Percentiles rank a stretch among this genome's conserved stretches.
phyloP scores from a whole-genome alignment of 2,329 filamentous ascomycete genomes.

The Fusarium caatingaense region DNA sequence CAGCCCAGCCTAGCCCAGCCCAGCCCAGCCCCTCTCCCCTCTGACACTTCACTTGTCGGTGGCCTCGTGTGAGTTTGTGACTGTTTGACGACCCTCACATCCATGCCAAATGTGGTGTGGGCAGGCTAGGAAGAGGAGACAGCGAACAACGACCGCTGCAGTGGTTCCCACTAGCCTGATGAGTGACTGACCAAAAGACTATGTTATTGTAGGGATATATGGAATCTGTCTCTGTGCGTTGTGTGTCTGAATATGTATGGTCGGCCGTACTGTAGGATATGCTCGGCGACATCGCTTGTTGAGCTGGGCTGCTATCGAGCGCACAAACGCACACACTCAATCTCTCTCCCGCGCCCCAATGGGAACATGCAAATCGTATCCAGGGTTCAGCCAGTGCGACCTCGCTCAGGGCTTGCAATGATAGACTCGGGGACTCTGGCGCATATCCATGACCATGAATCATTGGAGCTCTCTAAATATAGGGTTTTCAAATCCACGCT shows the following conservation, averaged over 20 bases:
- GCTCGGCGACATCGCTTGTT: conserved; percentile 37
- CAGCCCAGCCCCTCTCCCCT: conserved; percentile 40
- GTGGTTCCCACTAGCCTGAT: conserved; percentile 35
- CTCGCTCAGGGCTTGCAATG: conserved; percentile 34
- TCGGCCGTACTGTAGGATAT: conserved; percentile 18
- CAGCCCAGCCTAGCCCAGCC: conserved; percentile 27
- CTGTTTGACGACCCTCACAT: conserved; percentile 39
- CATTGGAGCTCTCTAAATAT: conserved; percentile 4
- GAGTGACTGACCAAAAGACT: conserved; percentile 6
- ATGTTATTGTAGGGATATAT: neutral
- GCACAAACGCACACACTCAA: conserved; percentile 34
- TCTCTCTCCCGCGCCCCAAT: conserved; percentile 34
- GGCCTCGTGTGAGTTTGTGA: conserved; percentile 35
- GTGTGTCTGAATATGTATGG: conserved; percentile 12
- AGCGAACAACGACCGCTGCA: conserved; percentile 19
- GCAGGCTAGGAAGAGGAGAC: conserved; percentile 20
- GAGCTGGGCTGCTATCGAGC: conserved; percentile 33
- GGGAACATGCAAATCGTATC: conserved; percentile 34
- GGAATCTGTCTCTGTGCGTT: neutral
- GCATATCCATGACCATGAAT: conserved; percentile 29
- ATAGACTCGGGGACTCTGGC: conserved; percentile 17
- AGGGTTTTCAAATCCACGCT: conserved; percentile 8
- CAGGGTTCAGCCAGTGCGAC: conserved; percentile 33
- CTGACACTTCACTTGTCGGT: conserved; percentile 36
- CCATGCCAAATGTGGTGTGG: conserved; percentile 33